Percentiles rank a stretch among this genome's conserved stretches.
Evolutionary conservation across 495 filamentous ascomycete species (phyloP).

Genomic region (Corynascus novoguineensis): DNA sequence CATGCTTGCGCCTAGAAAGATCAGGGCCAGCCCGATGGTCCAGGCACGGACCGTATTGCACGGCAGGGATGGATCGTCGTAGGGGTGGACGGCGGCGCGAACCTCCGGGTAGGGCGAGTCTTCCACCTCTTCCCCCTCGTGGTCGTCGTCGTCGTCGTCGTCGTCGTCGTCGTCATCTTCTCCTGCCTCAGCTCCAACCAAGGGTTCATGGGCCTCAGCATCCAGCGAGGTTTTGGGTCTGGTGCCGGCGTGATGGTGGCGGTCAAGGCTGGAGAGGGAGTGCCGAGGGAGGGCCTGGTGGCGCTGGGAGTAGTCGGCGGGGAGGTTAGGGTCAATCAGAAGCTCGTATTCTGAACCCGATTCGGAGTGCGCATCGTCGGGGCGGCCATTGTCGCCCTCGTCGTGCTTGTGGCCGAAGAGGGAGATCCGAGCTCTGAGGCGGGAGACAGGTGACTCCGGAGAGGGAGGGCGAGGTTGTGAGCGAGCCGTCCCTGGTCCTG

Average conservation of each 20-base stretch:
- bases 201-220: background rate
- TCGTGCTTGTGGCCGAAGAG: constrained; percentile 26
- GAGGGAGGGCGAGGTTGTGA: background rate
- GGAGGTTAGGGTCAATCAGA: constrained; percentile 47
- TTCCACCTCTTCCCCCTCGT: constrained; percentile 32
- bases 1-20: constrained; percentile 59
- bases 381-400: constrained; percentile 19
- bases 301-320: constrained; percentile 31
- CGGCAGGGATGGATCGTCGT: constrained; percentile 57
- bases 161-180: background rate
- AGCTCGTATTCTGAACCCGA: constrained; percentile 42
- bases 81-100: constrained; percentile 54
- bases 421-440: constrained; percentile 26
- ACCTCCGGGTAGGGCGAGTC: constrained; percentile 71
- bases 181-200: background rate
- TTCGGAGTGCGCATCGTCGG: constrained; percentile 26
- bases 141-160: background rate
- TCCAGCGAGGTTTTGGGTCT: constrained; percentile 10
- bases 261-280: constrained; percentile 28
- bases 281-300: constrained; percentile 23
- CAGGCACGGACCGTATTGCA: constrained; percentile 70
- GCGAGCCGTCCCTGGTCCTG: constrained; percentile 1
- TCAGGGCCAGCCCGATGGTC: constrained; percentile 61
- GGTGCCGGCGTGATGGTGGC: constrained; percentile 29
- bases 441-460: constrained; percentile 14